Percentiles rank a stretch among this genome's conserved stretches.
Evolutionary conservation across 495 filamentous ascomycete species (phyloP).

Genomic region (Penicillium subrubescens): DNA sequence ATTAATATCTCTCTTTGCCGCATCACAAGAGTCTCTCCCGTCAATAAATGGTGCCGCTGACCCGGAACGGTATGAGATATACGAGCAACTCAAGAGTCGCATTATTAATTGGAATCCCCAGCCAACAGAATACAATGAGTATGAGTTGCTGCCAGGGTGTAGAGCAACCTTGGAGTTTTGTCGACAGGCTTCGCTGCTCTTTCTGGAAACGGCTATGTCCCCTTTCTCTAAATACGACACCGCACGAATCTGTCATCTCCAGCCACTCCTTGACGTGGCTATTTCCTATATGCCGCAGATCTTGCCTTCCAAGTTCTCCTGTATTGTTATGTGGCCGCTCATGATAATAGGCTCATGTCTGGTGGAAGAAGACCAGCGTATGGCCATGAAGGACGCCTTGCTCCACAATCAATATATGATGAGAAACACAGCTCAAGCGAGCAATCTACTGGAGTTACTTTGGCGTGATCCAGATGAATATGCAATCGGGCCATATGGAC

Average conservation of each 20-base stretch:
- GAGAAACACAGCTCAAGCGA: not conserved
- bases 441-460: not conserved
- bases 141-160: not conserved
- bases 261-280: not conserved
- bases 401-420: not conserved
- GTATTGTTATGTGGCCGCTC: not conserved
- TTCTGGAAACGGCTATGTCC: not conserved
- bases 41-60: no score
- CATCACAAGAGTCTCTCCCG: not conserved
- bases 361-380: not conserved
- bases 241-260: not conserved
- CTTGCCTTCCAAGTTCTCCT: not conserved
- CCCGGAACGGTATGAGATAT: not conserved
- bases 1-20: not conserved
- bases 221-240: not conserved
- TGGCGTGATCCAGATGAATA: not conserved
- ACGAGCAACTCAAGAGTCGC: not conserved
- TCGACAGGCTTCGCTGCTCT: not conserved
- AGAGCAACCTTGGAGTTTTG: not conserved
- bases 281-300: not conserved
- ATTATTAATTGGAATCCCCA: not conserved
- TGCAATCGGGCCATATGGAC: not conserved
- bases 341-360: not conserved
- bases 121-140: not conserved
- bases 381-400: not conserved